Conservation (phyloP, 2,329 filamentous ascomycete genomes). For the Rhinocladiella mackenziei region DNA sequence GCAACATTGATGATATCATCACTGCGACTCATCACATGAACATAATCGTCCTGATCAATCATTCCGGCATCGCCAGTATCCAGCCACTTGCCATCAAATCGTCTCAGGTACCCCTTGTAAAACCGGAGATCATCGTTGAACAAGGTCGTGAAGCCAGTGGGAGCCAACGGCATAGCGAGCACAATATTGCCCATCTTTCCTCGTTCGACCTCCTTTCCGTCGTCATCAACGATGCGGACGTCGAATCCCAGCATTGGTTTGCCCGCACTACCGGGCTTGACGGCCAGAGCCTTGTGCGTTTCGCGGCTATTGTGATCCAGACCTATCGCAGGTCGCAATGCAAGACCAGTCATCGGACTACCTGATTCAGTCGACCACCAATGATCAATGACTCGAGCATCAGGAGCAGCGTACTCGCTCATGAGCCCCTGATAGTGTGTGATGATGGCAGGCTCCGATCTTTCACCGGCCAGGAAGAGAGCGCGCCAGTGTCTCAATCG, state of each 20-base stretch:
- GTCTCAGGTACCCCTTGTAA: slow-evolving; percentile 76
- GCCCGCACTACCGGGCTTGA: slow-evolving; percentile 82
- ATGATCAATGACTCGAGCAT: slow-evolving; percentile 64
- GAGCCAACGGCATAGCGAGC: slow-evolving; percentile 73
- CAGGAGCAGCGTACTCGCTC: slow-evolving; percentile 58
- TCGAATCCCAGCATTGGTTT: slow-evolving; percentile 92
- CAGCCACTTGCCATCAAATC: slow-evolving; percentile 77
- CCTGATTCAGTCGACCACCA: slow-evolving; percentile 73
- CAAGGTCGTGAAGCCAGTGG: slow-evolving; percentile 78
- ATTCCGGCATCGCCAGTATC: slow-evolving; percentile 90
- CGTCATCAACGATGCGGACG: slow-evolving; percentile 76
- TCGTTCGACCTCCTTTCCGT: slow-evolving; percentile 64
- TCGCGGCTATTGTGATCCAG: slow-evolving; percentile 34
- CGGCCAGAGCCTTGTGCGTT: slow-evolving; percentile 49
- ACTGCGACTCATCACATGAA: slow-evolving; percentile 59
- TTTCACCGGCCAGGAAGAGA: slow-evolving; percentile 82
- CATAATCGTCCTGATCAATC: slow-evolving; percentile 69
- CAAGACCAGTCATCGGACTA: slow-evolving; percentile 63
- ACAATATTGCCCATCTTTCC: slow-evolving; percentile 91
- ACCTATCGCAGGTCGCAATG: slow-evolving; percentile 60
- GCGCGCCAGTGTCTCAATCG: slow-evolving; percentile 69
- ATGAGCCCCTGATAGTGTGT: slow-evolving; percentile 75
- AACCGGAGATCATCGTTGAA: slow-evolving; percentile 85
- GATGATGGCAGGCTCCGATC: slow-evolving; percentile 82
- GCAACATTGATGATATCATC: slow-evolving; percentile 97